Evolutionary conservation across 495 filamentous ascomycete genomes (phyloP).

Genomic region (Penicillium alfredii): DNA sequence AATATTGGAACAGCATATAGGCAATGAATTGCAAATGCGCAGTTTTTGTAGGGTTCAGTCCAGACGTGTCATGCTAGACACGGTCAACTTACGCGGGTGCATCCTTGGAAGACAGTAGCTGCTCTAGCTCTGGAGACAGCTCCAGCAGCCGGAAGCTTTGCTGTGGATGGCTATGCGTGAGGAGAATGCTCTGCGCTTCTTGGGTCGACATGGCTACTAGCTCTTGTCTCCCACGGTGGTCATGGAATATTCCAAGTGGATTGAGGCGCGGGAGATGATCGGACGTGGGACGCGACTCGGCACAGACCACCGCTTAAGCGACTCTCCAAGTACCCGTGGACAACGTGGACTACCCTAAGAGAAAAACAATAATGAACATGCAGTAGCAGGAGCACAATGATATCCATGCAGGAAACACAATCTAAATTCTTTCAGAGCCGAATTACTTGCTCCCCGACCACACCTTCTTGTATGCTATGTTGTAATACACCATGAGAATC

Average conservation of each 20-base stretch:
- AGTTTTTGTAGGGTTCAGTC: not conserved
- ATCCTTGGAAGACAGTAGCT: constrained; percentile 54
- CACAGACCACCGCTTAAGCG: constrained; percentile 25
- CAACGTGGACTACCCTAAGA: not conserved
- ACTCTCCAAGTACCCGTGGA: no score
- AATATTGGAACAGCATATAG: not conserved
- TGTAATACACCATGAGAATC: constrained; percentile 6
- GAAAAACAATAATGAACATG: not conserved
- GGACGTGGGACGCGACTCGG: constrained; percentile 5
- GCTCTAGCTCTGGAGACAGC: constrained; percentile 66
- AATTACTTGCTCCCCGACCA: no score
- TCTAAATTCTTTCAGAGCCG: no score
- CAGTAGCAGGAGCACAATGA: not conserved
- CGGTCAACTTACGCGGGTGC: constrained; percentile 50
- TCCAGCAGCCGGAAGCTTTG: constrained; percentile 72
- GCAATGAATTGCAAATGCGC: not conserved
- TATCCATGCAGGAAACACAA: no score
- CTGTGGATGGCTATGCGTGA: constrained; percentile 55
- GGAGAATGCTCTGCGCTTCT: constrained; percentile 51
- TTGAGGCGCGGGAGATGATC: not conserved
- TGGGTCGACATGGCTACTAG: constrained; percentile 52
- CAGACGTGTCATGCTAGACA: not conserved
- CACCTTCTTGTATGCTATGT: constrained; percentile 10
- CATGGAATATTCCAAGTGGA: no score
- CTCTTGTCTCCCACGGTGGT: no score